Evolutionary conservation across 371 early-diverging fungal genomes (phyloP), one percentile per base, ranked within the genome.

Genomic region (Lichtheimia ornata): DNA sequence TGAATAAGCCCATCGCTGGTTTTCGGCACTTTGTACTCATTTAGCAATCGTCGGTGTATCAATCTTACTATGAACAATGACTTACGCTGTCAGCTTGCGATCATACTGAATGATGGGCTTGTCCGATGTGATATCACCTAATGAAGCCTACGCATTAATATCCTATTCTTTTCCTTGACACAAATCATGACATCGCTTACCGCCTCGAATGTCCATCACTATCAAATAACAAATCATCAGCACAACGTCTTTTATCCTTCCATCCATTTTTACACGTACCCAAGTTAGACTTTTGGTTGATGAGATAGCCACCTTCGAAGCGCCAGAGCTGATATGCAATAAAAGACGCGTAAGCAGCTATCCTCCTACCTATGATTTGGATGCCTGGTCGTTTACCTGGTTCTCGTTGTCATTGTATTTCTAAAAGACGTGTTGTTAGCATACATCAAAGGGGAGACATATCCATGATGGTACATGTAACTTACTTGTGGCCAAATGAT

Each of bases 1-100:
- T 17, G 70, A 61, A 49, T 59, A 67, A 12, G 70, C 70, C 73
- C 72, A 79, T 56, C 80, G 65, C 58, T 76, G 80, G 44, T 79
- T 76, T 7, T 71, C 70, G 40, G 79, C 62, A 58, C 35, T 44
- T 14, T 14, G 49, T 9, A 50, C 45, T 27, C 1, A 35, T 56
- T 41, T 51, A 12, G 12, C 14, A 56, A 53, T 20, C 2, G 11
- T 35, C 35, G 35, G 35, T 11, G 35, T 9, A 35, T 35, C 35
- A 35, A 35, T 35, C 5, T 35, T 9, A 28, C 11, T 11, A 35
- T 11, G 35, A 35, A 11, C 30, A 14, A 24, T 12, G 14, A 11
- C 67, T 58, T 75, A 71, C 75, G 65, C 65, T 27, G 76, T 75
- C 59, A 60, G 63, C 35, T 79, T 79, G 47, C 73, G 76, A 40